Conservation (phyloP, 139 green algal species). For the Chlorella sp. region DNA sequence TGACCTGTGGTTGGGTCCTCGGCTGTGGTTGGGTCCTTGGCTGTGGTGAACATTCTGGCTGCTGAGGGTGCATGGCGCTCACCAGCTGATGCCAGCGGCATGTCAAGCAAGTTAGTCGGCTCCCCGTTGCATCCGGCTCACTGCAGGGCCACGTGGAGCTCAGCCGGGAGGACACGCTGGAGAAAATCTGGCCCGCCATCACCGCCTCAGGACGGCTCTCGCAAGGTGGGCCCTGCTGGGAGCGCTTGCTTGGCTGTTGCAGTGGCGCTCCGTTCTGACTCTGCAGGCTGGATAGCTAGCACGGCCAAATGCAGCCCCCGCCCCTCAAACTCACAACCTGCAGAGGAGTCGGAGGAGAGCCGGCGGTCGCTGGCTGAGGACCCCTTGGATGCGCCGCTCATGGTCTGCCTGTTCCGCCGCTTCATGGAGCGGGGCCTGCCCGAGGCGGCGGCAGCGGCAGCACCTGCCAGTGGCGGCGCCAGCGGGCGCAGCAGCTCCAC, state of each 20-base stretch:
- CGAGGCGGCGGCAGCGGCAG: neutral
- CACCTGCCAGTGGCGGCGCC: neutral
- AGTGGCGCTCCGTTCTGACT: too few relatives aligned
- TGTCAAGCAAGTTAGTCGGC: neutral
- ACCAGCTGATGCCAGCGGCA: neutral
- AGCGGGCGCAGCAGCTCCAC: neutral
- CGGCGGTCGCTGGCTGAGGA: neutral
- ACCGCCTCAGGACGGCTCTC: neutral
- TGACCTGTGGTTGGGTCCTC: neutral
- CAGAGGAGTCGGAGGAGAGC: neutral
- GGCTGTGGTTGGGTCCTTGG: neutral
- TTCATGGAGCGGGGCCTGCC: conserved; percentile 8
- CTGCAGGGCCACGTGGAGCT: conserved; percentile 9
- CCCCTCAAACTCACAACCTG: neutral
- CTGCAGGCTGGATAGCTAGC: too few relatives aligned
- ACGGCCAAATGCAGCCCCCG: neutral
- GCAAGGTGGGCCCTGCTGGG: neutral
- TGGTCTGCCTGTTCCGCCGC: neutral
- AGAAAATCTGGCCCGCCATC: neutral
- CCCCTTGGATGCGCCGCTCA: neutral
- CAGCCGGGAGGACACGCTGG: neutral
- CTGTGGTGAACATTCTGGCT: neutral
- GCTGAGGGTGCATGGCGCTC: neutral
- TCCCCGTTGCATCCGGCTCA: too few relatives aligned
- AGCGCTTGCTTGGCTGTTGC: neutral